A percentile compares a stretch with the other conserved stretches of the same genome.
These are phyloP conservation scores for Quercus bicolor DNA, from an alignment of 306 rosid genomes.

Conservation along the genomic window DNA sequence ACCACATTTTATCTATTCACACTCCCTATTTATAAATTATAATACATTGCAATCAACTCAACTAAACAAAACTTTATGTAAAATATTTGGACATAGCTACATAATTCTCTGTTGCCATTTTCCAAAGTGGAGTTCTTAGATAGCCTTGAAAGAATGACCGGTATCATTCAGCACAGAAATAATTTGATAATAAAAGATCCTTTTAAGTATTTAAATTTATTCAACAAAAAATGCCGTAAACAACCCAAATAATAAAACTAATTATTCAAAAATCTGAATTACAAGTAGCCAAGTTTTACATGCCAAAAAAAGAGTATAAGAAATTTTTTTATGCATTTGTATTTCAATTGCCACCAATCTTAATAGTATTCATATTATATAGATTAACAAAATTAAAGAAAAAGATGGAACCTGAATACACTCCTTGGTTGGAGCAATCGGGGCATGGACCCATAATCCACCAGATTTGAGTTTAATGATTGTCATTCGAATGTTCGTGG, in stretches of 20 bases:
- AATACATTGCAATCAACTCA: background rate
- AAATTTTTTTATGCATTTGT: background rate
- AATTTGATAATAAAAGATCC: background rate
- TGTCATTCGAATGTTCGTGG: conserved; percentile 97
- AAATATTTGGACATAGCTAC: background rate
- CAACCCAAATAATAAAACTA: background rate
- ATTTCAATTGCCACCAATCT: background rate
- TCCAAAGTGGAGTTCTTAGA: background rate
- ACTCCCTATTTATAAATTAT: no score
- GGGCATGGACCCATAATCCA: conserved; percentile 96
- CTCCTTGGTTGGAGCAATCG: conserved; percentile 96
- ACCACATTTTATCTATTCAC: no score
- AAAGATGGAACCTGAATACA: conserved; percentile 72
- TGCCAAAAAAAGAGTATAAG: background rate
- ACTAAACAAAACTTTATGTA: background rate
- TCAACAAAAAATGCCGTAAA: background rate
- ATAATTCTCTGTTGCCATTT: background rate
- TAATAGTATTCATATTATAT: background rate
- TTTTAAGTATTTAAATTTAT: background rate
- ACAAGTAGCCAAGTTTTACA: background rate
- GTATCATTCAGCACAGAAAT: background rate
- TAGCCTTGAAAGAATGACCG: background rate
- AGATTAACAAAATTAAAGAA: conserved; percentile 14
- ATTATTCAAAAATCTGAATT: background rate
- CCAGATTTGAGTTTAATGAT: conserved; percentile 95